Evolutionary conservation across 2,329 filamentous ascomycete genomes (phyloP).

Genomic region (Phoma sp.): DNA sequence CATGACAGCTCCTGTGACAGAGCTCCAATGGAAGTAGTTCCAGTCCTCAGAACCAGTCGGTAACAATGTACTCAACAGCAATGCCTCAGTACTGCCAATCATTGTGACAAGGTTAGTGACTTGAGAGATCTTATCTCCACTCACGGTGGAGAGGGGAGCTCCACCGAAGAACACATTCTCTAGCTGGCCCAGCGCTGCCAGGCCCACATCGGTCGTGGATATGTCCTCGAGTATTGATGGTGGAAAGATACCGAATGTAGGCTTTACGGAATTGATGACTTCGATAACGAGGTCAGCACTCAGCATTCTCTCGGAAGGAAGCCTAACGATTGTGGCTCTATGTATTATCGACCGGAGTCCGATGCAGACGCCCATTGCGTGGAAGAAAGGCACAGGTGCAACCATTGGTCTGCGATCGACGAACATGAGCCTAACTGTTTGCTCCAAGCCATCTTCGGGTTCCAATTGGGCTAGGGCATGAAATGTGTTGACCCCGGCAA

Average conservation of each 20-base stretch:
- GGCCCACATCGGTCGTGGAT: constrained; percentile 2
- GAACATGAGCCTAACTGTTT: constrained; percentile 1
- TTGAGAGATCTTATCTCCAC: constrained; percentile 16
- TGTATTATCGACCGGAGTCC: constrained; percentile 11
- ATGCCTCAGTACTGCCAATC: constrained; percentile 14
- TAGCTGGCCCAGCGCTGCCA: constrained; percentile 5
- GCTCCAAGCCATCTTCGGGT: not conserved
- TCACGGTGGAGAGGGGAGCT: constrained; percentile 14
- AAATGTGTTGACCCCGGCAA: constrained; percentile 3
- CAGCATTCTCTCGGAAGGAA: constrained; percentile 7
- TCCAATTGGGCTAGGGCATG: not conserved
- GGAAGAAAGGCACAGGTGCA: constrained; percentile 15
- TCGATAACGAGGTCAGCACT: constrained; percentile 11
- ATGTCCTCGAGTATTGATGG: constrained; percentile 14
- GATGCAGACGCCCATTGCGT: constrained; percentile 13
- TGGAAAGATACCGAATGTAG: constrained; percentile 9
- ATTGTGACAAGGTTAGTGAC: constrained; percentile 13
- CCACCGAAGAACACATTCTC: constrained; percentile 16
- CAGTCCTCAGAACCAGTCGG: constrained; percentile 1
- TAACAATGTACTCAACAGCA: constrained; percentile 7
- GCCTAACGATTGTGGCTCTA: constrained; percentile 8
- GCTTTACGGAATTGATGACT: constrained; percentile 2
- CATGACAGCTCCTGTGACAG: constrained; percentile 10
- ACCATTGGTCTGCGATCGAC: constrained; percentile 9
- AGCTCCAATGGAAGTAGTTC: constrained; percentile 16